Evolutionary conservation across 768 basidiomycete species (phyloP), one percentile per base, ranked within the genome.

Genomic region (Candolleomyces eurysporus): DNA sequence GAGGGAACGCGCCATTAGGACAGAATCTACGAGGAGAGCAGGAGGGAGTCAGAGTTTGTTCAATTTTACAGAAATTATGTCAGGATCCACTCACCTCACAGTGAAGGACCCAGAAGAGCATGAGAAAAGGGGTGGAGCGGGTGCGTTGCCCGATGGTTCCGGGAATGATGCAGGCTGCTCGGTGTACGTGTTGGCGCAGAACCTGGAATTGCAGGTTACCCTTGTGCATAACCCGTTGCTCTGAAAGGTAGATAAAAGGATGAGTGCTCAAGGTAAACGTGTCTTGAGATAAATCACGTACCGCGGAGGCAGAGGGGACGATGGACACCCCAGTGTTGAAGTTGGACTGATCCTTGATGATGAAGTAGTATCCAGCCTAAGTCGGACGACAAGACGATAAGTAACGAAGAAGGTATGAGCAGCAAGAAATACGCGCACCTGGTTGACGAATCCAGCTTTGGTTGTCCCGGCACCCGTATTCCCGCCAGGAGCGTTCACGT

Each of bases 101-200:
- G 36, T 14, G 36, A 51, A n/a, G 49, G 31, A 42, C 40, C 52
- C 31, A n/a, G 16, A 30, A 21, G n/a, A 13, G 66, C 72, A 73
- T 11, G 62, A 39, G 52, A 62, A 71, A 32, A 73, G 50, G 0
- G 73, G 72, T 7, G 58, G 45, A 0, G 59, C 21, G 19, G 71
- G 70, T 2, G 70, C 50, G 3, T 54, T 62, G 11, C 42, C 30
- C 5, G 61, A 56, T 17, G 66, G 67, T 1, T 69, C 69, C 21
- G 58, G 58, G 64, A 76, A 73, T 19, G n/a, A 9, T 17, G 68
- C 70, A 4, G 73, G 73, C 26, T 22, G n/a, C 26, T 51, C 26
- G 19, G 49, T 30, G 19, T 21, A 21, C 19, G 49, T 21, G 21
- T 51, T 51, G 19, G 49, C 49, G 21, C 49, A 51, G 21, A 51